These are phyloP conservation scores for Magnusiomyces fungicola DNA, from an alignment of 1,139 yeast genomes.

Conservation along the genomic window DNA sequence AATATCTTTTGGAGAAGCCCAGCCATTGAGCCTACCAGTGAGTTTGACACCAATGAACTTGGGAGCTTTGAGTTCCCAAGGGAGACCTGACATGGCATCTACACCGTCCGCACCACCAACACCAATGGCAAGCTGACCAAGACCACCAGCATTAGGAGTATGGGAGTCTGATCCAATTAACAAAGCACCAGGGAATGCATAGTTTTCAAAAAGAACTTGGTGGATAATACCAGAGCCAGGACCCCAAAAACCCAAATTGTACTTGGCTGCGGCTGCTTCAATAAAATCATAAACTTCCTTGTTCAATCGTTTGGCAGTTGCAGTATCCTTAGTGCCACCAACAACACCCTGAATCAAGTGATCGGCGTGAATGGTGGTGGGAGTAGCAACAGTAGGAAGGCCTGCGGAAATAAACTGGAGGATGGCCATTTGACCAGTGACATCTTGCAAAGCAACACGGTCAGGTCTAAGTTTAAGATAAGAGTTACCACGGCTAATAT, in stretches of 20 bases:
- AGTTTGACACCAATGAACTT: conserved; percentile 84
- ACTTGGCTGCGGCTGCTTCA: conserved; percentile 82
- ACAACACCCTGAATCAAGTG: conserved; percentile 97
- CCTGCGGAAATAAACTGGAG: conserved; percentile 98
- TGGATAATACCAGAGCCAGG: conserved; percentile 98
- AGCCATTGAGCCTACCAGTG: conserved; percentile 77
- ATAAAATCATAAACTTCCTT: conserved; percentile 91
- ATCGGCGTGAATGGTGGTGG: conserved; percentile 98
- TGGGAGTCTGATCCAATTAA: conserved; percentile 97
- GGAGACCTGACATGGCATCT: conserved; percentile 93
- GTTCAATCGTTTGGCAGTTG: conserved; percentile 84
- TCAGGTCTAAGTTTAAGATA: conserved; percentile 97
- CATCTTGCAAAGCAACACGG: conserved; percentile 99
- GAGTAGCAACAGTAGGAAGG: conserved; percentile 89
- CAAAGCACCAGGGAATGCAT: conserved; percentile 89
- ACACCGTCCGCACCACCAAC: conserved; percentile 99
- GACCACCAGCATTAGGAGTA: conserved; percentile 97
- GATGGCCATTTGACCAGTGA: conserved; percentile 99
- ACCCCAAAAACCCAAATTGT: conserved; percentile 97
- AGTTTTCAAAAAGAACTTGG: conserved; percentile 93
- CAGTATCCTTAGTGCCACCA: conserved; percentile 89
- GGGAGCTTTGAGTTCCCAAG: conserved; percentile 98
- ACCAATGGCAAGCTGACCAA: conserved; percentile 95
- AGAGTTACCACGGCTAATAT: conserved; percentile 91
- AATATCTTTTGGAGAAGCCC: conserved; percentile 96